Evolutionary conservation across 2,329 filamentous ascomycete genomes (phyloP).

Genomic region (Clonostachys sp.): DNA sequence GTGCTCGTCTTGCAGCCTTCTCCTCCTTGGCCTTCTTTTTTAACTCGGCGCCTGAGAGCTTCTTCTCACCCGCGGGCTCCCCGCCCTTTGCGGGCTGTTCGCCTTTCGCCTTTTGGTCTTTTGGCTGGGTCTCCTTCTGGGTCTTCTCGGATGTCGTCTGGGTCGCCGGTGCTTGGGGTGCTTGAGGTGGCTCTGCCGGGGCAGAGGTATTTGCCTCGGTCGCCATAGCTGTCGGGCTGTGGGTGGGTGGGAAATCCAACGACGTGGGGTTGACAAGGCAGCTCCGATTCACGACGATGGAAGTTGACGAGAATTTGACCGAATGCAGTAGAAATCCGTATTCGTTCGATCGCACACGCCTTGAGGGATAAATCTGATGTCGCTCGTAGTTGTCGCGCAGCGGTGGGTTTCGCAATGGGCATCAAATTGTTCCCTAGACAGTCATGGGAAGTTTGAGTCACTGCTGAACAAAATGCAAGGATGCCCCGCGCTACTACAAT

Average conservation of each 20-base stretch:
- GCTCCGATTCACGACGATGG: too few relatives aligned
- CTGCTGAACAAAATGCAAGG: conserved; percentile 10
- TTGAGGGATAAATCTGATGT: too few relatives aligned
- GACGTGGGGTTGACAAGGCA: too few relatives aligned
- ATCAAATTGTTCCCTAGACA: neutral
- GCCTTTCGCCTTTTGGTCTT: neutral
- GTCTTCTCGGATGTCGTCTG: conserved; percentile 1
- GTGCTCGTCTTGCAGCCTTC: conserved; percentile 80
- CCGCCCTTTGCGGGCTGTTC: conserved; percentile 5
- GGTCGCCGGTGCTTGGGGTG: neutral
- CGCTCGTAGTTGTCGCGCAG: too few relatives aligned
- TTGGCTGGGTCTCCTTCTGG: conserved; percentile 1
- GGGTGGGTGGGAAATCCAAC: too few relatives aligned
- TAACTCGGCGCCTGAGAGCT: conserved; percentile 70
- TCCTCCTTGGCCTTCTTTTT: conserved; percentile 90
- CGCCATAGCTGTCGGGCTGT: neutral
- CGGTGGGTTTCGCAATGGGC: too few relatives aligned
- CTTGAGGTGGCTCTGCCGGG: neutral
- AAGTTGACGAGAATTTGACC: too few relatives aligned
- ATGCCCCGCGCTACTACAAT: conserved; percentile 24
- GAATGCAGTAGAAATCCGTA: too few relatives aligned
- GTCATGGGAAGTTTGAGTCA: conserved; percentile 23
- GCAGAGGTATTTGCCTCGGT: conserved; percentile 1
- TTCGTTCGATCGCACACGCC: too few relatives aligned
- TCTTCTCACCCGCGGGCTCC: conserved; percentile 32